Base-by-base conservation (phyloP, 768 basidiomycete species). In the Kwoniella sp. region DNA sequence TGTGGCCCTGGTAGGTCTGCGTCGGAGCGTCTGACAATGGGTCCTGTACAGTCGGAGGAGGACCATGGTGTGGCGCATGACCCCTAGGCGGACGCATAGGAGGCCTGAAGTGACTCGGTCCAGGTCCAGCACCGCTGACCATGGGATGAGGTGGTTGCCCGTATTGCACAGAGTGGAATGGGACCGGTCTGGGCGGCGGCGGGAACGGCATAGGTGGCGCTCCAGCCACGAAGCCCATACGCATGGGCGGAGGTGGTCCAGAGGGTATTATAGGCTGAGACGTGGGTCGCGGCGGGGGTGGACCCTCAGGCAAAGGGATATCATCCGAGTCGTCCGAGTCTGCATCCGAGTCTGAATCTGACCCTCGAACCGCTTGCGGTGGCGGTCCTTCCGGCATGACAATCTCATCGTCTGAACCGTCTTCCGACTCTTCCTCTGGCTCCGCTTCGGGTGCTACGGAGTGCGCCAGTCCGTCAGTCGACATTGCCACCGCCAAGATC, bases 351-450 rank as follows among this genome's bases (percentile, higher is more conserved):
- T 66, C 70, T 4, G 57, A 44, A 3, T 55, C 50, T 15, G 10
- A 37, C 15, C 41, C 57, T 4, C 40, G 14, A 6, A n/a, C 33
- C 12, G 22, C 40, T 10, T 57, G 56, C 5, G 80, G 79, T 4
- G 86, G 86, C 32, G 85, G 87, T 2, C 85, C 89, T 46, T 84
- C 85, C 11, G 91, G 91, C 84, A 93, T 86, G 11, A 54, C 82
- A 34, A 93, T 91, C 55, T 89, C 89, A 59, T 90, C 88, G 52
- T 88, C 89, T 9, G 45, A 53, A 20, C 58, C 66, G 6, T 69
- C 57, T 11, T 56, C 58, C 4, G 63, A 64, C 65, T 77, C 63
- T 15, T 41, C 53, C 9, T 58, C 63, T 66, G 77, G 78, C 54
- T 84, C 85, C 26, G 80, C 75, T 67, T 88, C 86, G 22, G 81